A percentile compares a stretch with the other conserved stretches of the same genome.
These are phyloP conservation scores for Phialocephala subalpina DNA, from an alignment of 2,329 filamentous ascomycete genomes.

Conservation along the genomic window DNA sequence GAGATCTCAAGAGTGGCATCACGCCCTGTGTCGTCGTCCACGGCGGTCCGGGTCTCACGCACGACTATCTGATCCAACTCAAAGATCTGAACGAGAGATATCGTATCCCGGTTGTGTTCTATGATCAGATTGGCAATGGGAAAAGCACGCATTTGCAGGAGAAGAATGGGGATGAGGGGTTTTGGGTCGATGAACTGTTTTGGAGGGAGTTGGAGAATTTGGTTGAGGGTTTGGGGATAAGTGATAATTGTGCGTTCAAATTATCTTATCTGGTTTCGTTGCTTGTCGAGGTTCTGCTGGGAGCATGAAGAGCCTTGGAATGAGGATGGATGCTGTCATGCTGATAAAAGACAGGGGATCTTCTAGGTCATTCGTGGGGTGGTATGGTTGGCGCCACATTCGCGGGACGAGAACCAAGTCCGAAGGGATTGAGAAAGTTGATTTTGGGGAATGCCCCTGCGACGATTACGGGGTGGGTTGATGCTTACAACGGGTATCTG, in stretches of 20 bases:
- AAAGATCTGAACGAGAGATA: constrained; percentile 19
- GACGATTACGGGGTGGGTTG: constrained; percentile 29
- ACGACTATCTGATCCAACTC: constrained; percentile 48
- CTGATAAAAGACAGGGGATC: constrained; percentile 40
- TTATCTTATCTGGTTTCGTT: background rate
- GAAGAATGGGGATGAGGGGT: constrained; percentile 51
- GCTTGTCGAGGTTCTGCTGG: background rate
- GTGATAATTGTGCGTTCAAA: constrained; percentile 28
- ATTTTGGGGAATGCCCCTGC: constrained; percentile 39
- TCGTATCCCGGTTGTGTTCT: constrained; percentile 56
- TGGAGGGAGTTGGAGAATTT: constrained; percentile 58
- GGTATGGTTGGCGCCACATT: constrained; percentile 57
- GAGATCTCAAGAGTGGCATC: constrained; percentile 38
- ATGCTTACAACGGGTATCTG: constrained; percentile 36
- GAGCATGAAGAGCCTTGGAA: background rate
- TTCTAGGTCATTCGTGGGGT: constrained; percentile 61
- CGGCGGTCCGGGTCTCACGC: constrained; percentile 54
- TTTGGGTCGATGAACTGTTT: constrained; percentile 59
- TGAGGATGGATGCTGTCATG: background rate
- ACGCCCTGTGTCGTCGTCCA: constrained; percentile 50
- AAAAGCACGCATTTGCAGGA: constrained; percentile 56
- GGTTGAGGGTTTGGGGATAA: constrained; percentile 46
- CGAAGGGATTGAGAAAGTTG: constrained; percentile 47
- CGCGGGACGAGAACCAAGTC: constrained; percentile 46
- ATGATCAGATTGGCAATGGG: constrained; percentile 62